Evolutionary conservation across 768 basidiomycete species (phyloP), one percentile per base, ranked within the genome.

Genomic region (Lentinus brumalis): DNA sequence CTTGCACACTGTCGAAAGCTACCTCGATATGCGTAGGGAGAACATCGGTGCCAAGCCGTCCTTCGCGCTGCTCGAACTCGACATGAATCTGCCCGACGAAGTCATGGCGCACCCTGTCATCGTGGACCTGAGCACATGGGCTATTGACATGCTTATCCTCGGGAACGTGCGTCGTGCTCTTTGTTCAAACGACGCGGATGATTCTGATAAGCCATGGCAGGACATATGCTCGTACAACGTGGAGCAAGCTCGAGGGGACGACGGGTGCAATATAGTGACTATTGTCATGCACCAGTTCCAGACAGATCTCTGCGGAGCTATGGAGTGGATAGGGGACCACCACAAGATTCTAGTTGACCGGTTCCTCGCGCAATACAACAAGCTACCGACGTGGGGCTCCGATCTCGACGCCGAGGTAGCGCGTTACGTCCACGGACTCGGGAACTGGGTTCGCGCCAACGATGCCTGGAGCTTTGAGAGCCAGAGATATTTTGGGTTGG

Each of bases 31-130:
- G 29, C 63, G 73, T 21, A 67, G 73, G 18, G 52, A 66, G 8
- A 70, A 61, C 35, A 63, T 68, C 39, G 73, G 69, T 10, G 60
- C 66, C 29, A 52, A 60, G 35, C 68, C 72, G 12, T 68, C 64
- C 30, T 70, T 67, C 50, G 61, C 66, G 2, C 45, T 67, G 15
- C 46, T 64, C 30, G 66, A 67, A 21, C 77, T 85, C 42, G 82
- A 79, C 47, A 78, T 86, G 50, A 83, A 88, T 70, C 75, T 89
- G 35, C 82, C 85, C 6, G 82, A 88, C 53, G 77, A 81, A 47
- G 78, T 88, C 16, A 82, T 83, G 62, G 73, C 83, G 40, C 77
- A 89, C 69, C 75, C 82, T n/a, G 71, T 61, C 18, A 83, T 89
- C 68, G 71, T 75, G 63, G 76, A 77, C 42, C 77, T 83, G 31